Base-by-base conservation (phyloP, 2,329 filamentous ascomycete genomes). In the Diaporthe nobilis region DNA sequence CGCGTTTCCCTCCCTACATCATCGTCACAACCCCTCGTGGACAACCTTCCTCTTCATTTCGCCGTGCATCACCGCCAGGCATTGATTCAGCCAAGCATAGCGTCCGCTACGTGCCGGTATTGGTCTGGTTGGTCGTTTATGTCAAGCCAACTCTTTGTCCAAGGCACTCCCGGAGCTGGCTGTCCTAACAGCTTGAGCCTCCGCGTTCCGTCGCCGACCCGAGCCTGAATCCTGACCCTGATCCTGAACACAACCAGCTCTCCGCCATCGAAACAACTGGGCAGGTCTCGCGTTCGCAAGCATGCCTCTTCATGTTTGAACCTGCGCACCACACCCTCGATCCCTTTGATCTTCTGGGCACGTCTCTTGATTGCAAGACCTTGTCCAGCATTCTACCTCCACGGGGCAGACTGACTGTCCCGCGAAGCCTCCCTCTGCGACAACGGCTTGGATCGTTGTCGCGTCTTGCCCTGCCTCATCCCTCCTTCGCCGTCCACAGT, bases 381-480 rank as follows among this genome's bases (percentile, higher is more conserved):
- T 34, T n/a, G 34, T 65, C 58, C n/a, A 65, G 17, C 37, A 28
- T 55, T 55, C 37, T 70, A 58, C 49, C 55, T 58, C 51, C 15
- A 8, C 13, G 34, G 53, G 51, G 60, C 71, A 55, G 58, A 28
- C 58, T 49, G 53, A n/a, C 57, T 25, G 57, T 42, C 58, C 25
- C n/a, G 60, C 47, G 22, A 49, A 72, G 55, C 51, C 15, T 25
- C 44, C 28, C 37, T 44, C 73, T 53, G 42, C 71, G 47, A 49
- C 76, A 77, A 77, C 76, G 73, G 42, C 72, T 39, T 60, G 15
- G 47, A 60, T 71, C 75, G 76, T 77, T 75, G 76, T 77, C 51
- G 73, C 63, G 49, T 51, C 44, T 73, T 65, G 42, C 44, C 67
- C 51, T n/a, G 71, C 49, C 53, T 39, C 22, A 28, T 44, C 44